Evolutionary conservation across 805 yeast species (phyloP).

Genomic region (Kodamaea jinghongensis): DNA sequence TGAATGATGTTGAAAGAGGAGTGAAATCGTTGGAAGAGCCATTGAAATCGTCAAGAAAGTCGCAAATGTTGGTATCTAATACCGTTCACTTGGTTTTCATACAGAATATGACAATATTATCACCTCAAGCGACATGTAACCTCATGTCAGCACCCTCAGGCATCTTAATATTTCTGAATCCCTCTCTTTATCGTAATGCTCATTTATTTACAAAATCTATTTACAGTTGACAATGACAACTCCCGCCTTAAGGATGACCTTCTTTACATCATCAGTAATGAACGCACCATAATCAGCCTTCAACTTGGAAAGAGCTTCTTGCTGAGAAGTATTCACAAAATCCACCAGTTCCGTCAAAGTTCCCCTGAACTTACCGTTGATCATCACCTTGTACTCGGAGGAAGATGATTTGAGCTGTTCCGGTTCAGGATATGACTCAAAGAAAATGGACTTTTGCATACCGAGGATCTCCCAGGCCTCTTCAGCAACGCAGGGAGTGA

Average conservation of each 20-base stretch:
- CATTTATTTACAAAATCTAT: no score
- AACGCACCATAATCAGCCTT: slow-evolving; percentile 11
- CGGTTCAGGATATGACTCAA: slow-evolving; percentile 62
- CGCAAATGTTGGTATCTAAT: no score
- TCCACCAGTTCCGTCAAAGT: slow-evolving; percentile 34
- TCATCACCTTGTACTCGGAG: slow-evolving; percentile 54
- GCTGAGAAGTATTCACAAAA: slow-evolving; percentile 34
- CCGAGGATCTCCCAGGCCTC: slow-evolving; percentile 67
- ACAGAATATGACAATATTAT: no score
- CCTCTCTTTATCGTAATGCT: no score
- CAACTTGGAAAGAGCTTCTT: slow-evolving; percentile 31
- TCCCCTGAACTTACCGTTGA: slow-evolving; percentile 70
- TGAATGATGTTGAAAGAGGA: no score
- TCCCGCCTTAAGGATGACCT: slow-evolving; percentile 53
- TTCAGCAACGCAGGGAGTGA: slow-evolving; percentile 78
- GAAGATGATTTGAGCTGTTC: slow-evolving; percentile 37
- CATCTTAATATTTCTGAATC: no score
- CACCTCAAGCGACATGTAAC: no score
- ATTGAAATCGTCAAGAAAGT: no score
- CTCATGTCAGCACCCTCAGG: no score
- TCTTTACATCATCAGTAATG: slow-evolving; percentile 40
- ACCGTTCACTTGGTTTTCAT: no score
- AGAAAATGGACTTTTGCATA: slow-evolving; percentile 50
- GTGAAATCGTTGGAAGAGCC: no score
- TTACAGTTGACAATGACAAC: slow-evolving; percentile 23